Percentiles rank a stretch among this genome's conserved stretches.
phyloP scores from a whole-genome alignment of 257 asterid genomes.

The Striga asiatica region DNA sequence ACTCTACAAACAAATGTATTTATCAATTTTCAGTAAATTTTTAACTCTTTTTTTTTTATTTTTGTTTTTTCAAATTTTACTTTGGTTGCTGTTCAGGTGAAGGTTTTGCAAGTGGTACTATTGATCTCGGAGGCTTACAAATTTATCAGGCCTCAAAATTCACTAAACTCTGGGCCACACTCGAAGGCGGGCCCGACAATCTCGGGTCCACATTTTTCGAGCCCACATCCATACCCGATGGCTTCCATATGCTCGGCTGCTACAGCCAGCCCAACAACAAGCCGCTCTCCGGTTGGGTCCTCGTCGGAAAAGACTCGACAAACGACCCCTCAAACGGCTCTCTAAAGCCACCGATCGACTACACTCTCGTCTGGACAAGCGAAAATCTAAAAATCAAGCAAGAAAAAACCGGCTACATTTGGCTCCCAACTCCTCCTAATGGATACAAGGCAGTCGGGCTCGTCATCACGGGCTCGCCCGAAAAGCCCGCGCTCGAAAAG shows the following conservation, averaged over 20 bases:
- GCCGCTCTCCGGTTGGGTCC: slow-evolving; percentile 55
- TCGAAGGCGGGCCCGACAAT: slow-evolving; percentile 69
- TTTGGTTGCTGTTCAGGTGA: slow-evolving; percentile 32
- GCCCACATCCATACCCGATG: slow-evolving; percentile 56
- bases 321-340: slow-evolving; percentile 9
- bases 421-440: slow-evolving; percentile 42
- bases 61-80: not conserved
- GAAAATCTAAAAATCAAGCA: slow-evolving; percentile 30
- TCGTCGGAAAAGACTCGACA: slow-evolving; percentile 46
- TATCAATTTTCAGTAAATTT: not conserved
- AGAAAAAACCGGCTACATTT: slow-evolving; percentile 34
- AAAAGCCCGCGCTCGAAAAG: slow-evolving; percentile 36
- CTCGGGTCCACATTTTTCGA: slow-evolving; percentile 64
- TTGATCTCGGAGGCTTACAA: slow-evolving; percentile 63
- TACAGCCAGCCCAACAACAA: slow-evolving; percentile 59
- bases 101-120: slow-evolving; percentile 44
- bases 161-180: slow-evolving; percentile 43
- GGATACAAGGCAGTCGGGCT: slow-evolving; percentile 50
- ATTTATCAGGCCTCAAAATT: slow-evolving; percentile 38
- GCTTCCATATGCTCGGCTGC: slow-evolving; percentile 60
- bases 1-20: not conserved
- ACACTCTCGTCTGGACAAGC: slow-evolving; percentile 52
- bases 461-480: slow-evolving; percentile 31
- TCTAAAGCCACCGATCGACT: slow-evolving; percentile 40
- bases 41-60: not conserved